Conservation (phyloP, 345 rosid species). For the Murraya koenigii region DNA sequence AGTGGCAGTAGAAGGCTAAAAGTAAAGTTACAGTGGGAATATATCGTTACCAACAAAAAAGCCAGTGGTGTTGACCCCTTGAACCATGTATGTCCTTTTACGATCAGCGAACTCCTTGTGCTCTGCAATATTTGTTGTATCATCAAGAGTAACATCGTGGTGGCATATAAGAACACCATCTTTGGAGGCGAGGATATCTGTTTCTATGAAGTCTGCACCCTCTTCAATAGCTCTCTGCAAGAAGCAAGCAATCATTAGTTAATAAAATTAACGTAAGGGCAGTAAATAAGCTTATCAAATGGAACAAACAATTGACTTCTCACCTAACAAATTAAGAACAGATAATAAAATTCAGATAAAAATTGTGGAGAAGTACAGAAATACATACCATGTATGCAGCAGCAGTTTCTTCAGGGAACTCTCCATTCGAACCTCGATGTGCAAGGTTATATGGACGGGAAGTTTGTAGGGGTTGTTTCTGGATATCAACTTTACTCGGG, state of each 20-base stretch:
- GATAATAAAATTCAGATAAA: neutral
- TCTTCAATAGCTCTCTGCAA: conserved; percentile 93
- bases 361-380: neutral
- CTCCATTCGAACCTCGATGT: conserved; percentile 96
- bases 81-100: conserved; percentile 77
- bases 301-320: neutral
- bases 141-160: conserved; percentile 81
- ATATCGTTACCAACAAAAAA: conserved; percentile 66
- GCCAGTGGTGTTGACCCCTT: conserved; percentile 70
- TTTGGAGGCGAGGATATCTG: conserved; percentile 74
- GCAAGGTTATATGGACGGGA: conserved; percentile 87
- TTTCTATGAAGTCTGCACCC: conserved; percentile 92
- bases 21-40: neutral
- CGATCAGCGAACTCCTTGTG: conserved; percentile 83
- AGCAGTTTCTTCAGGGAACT: conserved; percentile 92
- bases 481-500: conserved; percentile 60
- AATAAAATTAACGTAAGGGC: neutral
- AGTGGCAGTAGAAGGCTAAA: neutral
- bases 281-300: neutral
- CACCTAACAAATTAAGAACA: neutral
- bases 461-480: conserved; percentile 70
- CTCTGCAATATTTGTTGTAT: conserved; percentile 62
- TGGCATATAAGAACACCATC: conserved; percentile 83
- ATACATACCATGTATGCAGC: conserved; percentile 70
- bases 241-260: conserved; percentile 4